Evolutionary conservation across 2,329 filamentous ascomycete genomes (phyloP), one percentile per base, ranked within the genome.

Genomic region (Malbranchea zuffiana): DNA sequence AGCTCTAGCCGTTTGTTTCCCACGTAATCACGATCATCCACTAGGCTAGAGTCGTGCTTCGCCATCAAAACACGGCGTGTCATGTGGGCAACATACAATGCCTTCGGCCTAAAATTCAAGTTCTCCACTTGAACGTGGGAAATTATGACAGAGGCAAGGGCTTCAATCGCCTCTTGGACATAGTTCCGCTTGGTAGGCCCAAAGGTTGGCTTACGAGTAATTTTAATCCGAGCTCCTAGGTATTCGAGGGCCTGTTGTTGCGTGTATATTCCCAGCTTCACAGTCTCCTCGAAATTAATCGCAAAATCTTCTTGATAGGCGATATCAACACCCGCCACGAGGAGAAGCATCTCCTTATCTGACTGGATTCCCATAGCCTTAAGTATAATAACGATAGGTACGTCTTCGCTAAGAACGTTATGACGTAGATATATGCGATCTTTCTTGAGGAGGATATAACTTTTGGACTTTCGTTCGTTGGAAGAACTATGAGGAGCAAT

Each of bases 391-490:
- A 92, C 86, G 39, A 98, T 90, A 0, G 92, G 92, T n/a, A 98
- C 76, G 42, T 90, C 82, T 55, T 98, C 90, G 32, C 80, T 80
- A 5, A 98, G 67, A 29, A 93, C 85, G 57, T 98, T 98, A 64
- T 98, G 90, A 46, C 84, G 80, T 29, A 98, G 71, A 41, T 80
- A 79, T 42, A 98, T 83, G 34, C 82, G 75, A 38, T 93, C 88
- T 59, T 96, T 96, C 64, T 96, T 96, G 37, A 93, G 66, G 10
- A 88, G 75, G 35, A 98, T 85, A 50, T 96, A 95, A 38, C 85
- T 95, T 66, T 98, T 98, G 7, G 90, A 95, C 61, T 96, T 95
- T 51, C 92, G 76, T 59, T 96, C 90, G 60, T 95, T 86, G 1
- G 92, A 96, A 19, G 90, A 95, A 75, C 87, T 92, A 40, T 17